Base-by-base conservation (phyloP, 202 grass and related monocot genomes). In the Setaria viridis region DNA sequence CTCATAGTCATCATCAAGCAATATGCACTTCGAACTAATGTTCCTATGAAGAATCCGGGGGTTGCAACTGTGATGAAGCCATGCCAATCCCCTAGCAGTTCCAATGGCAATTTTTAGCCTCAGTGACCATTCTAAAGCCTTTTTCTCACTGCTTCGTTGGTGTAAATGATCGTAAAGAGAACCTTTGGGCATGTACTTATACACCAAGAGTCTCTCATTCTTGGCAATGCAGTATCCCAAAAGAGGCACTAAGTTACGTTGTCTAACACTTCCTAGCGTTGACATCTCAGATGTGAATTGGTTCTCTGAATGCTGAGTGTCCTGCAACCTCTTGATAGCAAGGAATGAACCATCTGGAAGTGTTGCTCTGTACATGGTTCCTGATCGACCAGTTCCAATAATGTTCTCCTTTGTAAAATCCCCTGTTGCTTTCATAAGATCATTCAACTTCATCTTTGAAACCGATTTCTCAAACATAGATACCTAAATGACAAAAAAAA, bases 401-500 rank as follows among this genome's bases (percentile, higher is more conserved):
- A 99, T 93, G 70, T 96, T 99, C 17, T 96, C 91, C 83, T 99
- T 96, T 8, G 77, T 94, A 86, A 99, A 99, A 82, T 99, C 88
- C 12, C 85, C 81, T 33, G 97, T 99, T 78, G 97, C 92, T 80
- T 88, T 93, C 88, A 96, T 86, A 29, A 99, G 85, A 82, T 99
- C 97, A 75, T 84, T 93, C 29, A 99, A 63, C 66, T 99, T 94
- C 97, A 99, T 99, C 80, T 96, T 96, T 29, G 92, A 86, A 64
- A 99, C 90, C 1, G 97, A 94, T 80, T 94, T 96, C 85, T 96
- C 94, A 80, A 99, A 99, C 97, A 96, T 96, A 0, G 93, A 94
- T 65, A 99, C 90, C 97, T 99, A 87, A 55, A 85, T 17, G 60
- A 72, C 6, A 73, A 58, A 91, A 80, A 86, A 2, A 70, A n/a